Evolutionary conservation across 345 rosid species (phyloP).

Genomic region (Linum usitatissimum): DNA sequence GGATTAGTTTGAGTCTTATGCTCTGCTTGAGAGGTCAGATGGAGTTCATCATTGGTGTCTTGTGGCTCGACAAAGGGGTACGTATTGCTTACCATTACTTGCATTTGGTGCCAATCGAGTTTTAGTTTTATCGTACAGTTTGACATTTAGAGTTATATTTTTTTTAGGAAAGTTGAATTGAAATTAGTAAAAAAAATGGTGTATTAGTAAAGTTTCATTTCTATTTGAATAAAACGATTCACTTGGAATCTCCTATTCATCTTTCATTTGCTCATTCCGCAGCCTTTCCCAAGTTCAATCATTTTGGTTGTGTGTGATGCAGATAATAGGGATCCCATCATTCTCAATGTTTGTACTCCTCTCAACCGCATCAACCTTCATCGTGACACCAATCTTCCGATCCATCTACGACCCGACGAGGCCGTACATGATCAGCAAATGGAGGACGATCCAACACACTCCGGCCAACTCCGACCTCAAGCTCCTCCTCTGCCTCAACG

Average conservation of each 20-base stretch:
- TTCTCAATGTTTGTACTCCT: constrained; percentile 39
- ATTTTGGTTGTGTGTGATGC: not conserved
- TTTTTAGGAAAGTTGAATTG: no score
- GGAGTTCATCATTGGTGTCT: constrained; percentile 38
- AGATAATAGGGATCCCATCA: constrained; percentile 26
- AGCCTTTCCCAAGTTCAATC: no score
- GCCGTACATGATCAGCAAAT: constrained; percentile 56
- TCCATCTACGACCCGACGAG: constrained; percentile 57
- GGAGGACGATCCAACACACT: constrained; percentile 68
- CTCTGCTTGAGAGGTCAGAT: constrained; percentile 60
- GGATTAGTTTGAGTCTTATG: constrained; percentile 47
- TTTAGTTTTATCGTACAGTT: no score
- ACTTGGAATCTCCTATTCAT: no score
- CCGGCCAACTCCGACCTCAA: constrained; percentile 31
- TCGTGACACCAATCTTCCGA: constrained; percentile 36
- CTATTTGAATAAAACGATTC: no score
- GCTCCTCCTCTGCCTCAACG: constrained; percentile 39
- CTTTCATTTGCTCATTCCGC: no score
- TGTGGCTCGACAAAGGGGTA: constrained; percentile 61
- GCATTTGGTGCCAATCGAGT: no score
- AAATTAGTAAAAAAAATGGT: no score
- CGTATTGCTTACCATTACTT: not conserved
- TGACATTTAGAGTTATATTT: no score
- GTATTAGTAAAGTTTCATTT: no score
- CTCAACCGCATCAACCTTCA: constrained; percentile 21